Base-by-base conservation (phyloP, 345 rosid genomes). In the Isatis tinctoria region DNA sequence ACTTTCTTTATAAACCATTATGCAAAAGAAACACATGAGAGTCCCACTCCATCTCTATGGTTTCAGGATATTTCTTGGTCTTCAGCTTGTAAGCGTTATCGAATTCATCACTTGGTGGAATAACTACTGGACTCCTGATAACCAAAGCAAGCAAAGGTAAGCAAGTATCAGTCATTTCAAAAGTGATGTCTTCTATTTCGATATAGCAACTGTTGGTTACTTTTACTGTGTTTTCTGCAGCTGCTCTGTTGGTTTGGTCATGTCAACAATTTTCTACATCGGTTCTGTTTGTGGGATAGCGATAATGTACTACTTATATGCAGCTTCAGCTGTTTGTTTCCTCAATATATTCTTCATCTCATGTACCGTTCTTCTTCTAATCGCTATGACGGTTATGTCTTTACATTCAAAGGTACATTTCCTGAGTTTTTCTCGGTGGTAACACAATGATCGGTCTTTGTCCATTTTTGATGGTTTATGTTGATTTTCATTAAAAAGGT, bases 31-130 rank as follows among this genome's bases (percentile, higher is more conserved):
- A 9, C 24, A 56, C 9, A 62, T 61, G n/a, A n/a, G 27, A 6
- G 39, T 60, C 22, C 47, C 59, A 37, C 27, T 51, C 20, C 26
- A 4, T 54, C 28, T 39, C 24, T 51, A 18, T 36, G 47, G 18
- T 71, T 70, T 24, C 72, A 93, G 97, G 78, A 74, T 90, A 24
- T 93, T 89, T 82, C 93, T 93, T 33, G 79, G 83, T 53, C 96
- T 93, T 69, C 98, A 93, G 78, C 97, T 93, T 30, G 70, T 93
- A 41, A 91, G 97, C 35, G 86, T 93, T 6, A 88, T 86, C 20
- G 92, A 93, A 82, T 93, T 93, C 67, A 91, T 87, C 16, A 83
- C 81, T 59, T 93, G 96, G 97, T 93, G 97, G 98, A 91, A 93
- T 63, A 82, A 83, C 61, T 86, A 87, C 67, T 89, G 97, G 94